These are phyloP conservation scores for Cupressus sempervirens DNA, from an alignment of 75 land plant species.

Conservation along the genomic window DNA sequence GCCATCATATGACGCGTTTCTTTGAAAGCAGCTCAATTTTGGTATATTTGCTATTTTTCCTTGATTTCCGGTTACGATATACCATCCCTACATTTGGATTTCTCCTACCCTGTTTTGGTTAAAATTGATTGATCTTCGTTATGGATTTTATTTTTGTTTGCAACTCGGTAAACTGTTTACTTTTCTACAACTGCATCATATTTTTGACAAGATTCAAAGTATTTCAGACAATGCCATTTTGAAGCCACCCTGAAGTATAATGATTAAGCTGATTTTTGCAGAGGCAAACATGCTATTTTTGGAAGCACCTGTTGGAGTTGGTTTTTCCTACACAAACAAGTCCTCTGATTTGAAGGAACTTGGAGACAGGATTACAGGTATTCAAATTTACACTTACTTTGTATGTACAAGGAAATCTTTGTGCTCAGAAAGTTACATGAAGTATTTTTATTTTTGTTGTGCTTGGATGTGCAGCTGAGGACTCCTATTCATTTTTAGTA, in stretches of 20 bases:
- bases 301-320: constrained; percentile 37
- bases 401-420: neutral
- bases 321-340: constrained; percentile 30
- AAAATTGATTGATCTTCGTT: neutral
- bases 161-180: neutral
- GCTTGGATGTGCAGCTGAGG: constrained; percentile 11
- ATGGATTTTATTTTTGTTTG: neutral
- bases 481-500: constrained; percentile 36
- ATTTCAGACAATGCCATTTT: neutral
- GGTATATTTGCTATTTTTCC: no score
- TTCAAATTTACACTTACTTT: neutral
- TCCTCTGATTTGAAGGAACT: constrained; percentile 11
- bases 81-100: neutral
- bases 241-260: neutral
- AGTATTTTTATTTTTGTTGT: neutral
- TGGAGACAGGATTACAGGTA: constrained; percentile 21
- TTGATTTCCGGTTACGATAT: no score
- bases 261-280: constrained; percentile 2
- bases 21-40: no score
- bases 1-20: no score
- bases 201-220: no score
- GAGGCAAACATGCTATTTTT: constrained; percentile 38
- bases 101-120: neutral
- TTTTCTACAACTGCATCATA: neutral
- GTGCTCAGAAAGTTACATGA: neutral